Evolutionary conservation across 108 stramenopile genomes (phyloP), one percentile per base, ranked within the genome.

Genomic region (Stephanodiscus triporus): DNA sequence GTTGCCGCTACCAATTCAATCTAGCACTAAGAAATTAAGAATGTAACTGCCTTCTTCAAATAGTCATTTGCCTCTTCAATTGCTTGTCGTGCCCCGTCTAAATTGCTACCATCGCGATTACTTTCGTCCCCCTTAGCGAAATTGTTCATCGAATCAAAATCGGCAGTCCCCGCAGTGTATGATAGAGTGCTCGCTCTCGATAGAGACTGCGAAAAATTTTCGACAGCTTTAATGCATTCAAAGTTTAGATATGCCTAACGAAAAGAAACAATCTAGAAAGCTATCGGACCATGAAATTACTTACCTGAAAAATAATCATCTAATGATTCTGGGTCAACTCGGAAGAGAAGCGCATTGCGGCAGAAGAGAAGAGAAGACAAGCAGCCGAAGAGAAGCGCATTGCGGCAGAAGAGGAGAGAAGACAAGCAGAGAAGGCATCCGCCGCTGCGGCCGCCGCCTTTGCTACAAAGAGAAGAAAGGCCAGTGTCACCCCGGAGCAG

Each of bases 101-200:
- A 77, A 66, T 88, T 88, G 55, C 70, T 73, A 23, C 61, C 75
- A 19, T 72, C 67, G 47, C 37, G 60, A 9, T 48, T 19, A 29
- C 24, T 70, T 63, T 75, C 70, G 23, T 84, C 86, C 38, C 80
- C 86, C 65, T 88, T 85, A 3, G 73, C 75, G 78, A 92, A 92
- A 54, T 89, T 92, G 53, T 92, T 92, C 19, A 92, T 75, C 24
- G 88, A 76, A 68, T 86, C 86, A 75, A 89, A 87, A 69, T 92
- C 91, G 10, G 84, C 82, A 29, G 83, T 63, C 19, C 90, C 90
- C 5, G 91, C 87, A 17, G 89, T 77, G 24, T 89, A 89, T 32
- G 87, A 88, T 40, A 86, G 61, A 2, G 89, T 80, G 26, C 68
- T 77, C 10, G 91, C 91, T 63, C 69, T 78, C 40, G 85, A 68